Base-by-base conservation (phyloP, 805 yeast genomes). In the Yamadazyma philogaea region DNA sequence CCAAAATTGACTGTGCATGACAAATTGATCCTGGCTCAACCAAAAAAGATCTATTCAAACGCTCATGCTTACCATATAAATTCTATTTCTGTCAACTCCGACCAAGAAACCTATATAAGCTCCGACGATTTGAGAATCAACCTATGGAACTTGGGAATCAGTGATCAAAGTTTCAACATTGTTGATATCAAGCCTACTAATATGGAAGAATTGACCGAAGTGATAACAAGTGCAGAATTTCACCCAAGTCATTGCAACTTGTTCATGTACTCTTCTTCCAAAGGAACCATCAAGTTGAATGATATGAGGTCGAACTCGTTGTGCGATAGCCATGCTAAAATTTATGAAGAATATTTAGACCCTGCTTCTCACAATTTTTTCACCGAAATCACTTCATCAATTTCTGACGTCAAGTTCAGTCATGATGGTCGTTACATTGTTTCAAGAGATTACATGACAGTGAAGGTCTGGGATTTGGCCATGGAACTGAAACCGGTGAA, bases 191-290 rank as follows among this genome's bases (percentile, higher is more conserved):
- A 95, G 63, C 99, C 99, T 7, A 87, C 89, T 6, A 89, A 89
- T 65, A 95, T 93, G 99, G 99, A 93, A 70, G 99, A 93, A 68
- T 77, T 93, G 55, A 91, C 99, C 7, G 99, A 93, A 65, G 99
- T 93, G 40, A 91, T 93, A 51, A 93, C 99, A 14, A 79, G 90
- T 57, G 95, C 98, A 2, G 96, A 90, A 63, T 93, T 93, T 70
- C 98, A 95, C 64, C 99, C 99, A 12, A 67, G 72, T 35, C 82
- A 82, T 60, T 93, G 99, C 72, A 93, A 93, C 63, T 70, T 86
- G 56, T 91, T 93, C 66, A 89, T 91, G 89, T 91, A 93, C 68
- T 84, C 96, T 5, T 85, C 95, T 10, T 85, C 95, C 40, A 93
- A 91, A 64, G 99, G 99, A 44, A 87, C 96, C 33, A 87, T 95